A percentile compares a stretch with the other conserved stretches of the same genome.
Evolutionary conservation across 768 basidiomycete species (phyloP).

Genomic region (Serendipita vermifera): DNA sequence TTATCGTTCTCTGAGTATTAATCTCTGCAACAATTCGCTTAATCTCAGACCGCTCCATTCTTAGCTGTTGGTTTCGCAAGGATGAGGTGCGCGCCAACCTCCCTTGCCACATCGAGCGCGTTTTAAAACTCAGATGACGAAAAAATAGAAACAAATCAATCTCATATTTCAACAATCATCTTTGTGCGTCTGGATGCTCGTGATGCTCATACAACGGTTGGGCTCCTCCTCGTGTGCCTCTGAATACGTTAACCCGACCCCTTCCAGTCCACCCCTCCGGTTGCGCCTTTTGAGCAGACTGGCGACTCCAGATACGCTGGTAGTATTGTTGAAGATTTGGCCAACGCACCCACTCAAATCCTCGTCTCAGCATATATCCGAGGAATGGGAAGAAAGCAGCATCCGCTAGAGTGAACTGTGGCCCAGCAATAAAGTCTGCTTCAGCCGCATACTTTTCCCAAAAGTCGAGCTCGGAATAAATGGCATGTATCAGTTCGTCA

Average conservation of each 20-base stretch:
- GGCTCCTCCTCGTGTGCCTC: constrained; percentile 3
- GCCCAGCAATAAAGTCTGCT: neutral
- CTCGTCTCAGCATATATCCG: constrained; percentile 1
- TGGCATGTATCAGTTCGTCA: neutral
- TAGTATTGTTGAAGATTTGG: constrained; percentile 4
- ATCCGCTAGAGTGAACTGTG: constrained; percentile 1
- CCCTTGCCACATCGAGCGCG: no score
- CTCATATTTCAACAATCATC: no score
- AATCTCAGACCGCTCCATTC: constrained; percentile 2
- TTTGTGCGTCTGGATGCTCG: neutral
- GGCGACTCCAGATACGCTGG: neutral
- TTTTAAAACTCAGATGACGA: no score
- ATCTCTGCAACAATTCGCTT: constrained; percentile 8
- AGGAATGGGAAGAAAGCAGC: constrained; percentile 6
- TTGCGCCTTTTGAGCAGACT: constrained; percentile 4
- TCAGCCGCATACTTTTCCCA: constrained; percentile 6
- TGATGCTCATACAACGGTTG: constrained; percentile 1
- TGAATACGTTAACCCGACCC: neutral
- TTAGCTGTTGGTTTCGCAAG: no score
- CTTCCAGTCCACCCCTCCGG: constrained; percentile 5
- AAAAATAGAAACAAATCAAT: no score
- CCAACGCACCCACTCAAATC: constrained; percentile 3
- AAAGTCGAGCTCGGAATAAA: neutral
- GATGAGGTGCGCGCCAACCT: no score
- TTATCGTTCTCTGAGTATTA: constrained; percentile 4